Percentiles rank a stretch among this genome's conserved stretches.
Conservation (phyloP, 352 stramenopile species). For the Peronospora farinosa region DNA sequence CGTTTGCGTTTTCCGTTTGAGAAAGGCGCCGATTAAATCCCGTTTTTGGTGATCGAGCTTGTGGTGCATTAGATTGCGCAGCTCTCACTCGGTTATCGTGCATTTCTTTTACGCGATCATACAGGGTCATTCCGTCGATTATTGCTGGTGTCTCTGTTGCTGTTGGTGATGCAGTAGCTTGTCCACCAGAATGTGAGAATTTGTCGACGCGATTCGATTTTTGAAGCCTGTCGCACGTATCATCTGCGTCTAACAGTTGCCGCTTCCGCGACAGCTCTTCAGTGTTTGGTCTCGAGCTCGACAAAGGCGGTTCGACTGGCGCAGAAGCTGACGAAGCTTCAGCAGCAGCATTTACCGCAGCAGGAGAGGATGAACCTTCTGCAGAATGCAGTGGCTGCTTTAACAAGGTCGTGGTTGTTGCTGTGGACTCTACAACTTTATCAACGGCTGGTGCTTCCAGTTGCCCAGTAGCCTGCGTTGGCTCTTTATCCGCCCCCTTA, state of each 20-base stretch:
- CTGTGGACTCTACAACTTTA: slow-evolving; percentile 3
- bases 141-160: neutral
- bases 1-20: slow-evolving; percentile 11
- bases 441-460: neutral
- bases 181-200: slow-evolving; percentile 4
- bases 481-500: slow-evolving; percentile 5
- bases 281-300: neutral
- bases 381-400: neutral
- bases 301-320: neutral
- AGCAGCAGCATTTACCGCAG: slow-evolving; percentile 4
- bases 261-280: slow-evolving; percentile 28
- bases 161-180: slow-evolving; percentile 1
- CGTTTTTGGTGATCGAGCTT: slow-evolving; percentile 16
- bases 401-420: neutral
- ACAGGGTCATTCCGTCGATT: slow-evolving; percentile 32
- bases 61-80: slow-evolving; percentile 2
- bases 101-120: slow-evolving; percentile 43
- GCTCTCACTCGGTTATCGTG: slow-evolving; percentile 30
- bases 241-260: slow-evolving; percentile 19
- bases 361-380: neutral
- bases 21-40: slow-evolving; percentile 12
- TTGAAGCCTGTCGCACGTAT: slow-evolving; percentile 7
- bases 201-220: slow-evolving; percentile 12
- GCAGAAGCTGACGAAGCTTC: slow-evolving; percentile 3
- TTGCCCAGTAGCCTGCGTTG: slow-evolving; percentile 7